Evolutionary conservation across 805 yeast species (phyloP), one percentile per base, ranked within the genome.

Genomic region (Yueomyces sinensis): DNA sequence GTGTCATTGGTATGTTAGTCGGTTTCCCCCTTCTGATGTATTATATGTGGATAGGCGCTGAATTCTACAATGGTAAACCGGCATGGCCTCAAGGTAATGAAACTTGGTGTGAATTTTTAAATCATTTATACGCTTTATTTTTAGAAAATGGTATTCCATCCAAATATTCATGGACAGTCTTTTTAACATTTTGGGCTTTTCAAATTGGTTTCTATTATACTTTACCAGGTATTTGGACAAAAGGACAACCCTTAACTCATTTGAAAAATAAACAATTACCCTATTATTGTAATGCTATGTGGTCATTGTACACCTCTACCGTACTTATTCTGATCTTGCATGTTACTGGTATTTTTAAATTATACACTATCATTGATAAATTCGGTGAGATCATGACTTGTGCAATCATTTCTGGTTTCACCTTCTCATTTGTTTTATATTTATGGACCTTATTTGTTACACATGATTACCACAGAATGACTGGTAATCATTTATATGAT

Each of bases 1-100:
- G 98, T 37, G 95, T 84, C 32, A 38, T 77, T 16, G 89, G 87
- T 5, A 89, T 91, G 97, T 73, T 89, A 76, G 53, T 73, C 31
- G 94, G 94, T 3, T 91, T 91, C 63, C 98, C 98, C 6, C 52
- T 78, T 32, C 66, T 91, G 51, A 91, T 91, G 98, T 83, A 79
- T 68, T 91, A 91, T 61, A 80, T 91, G 91, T 89, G 95, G 93
- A 76, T 89, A 36, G 70, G 84, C 49, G 89, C 91, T 34, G 71
- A 72, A 41, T 86, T 79, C 56, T 83, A 84, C 59, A 63, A 63
- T 42, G 95, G 95, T 2, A 50, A 62, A 32, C 67, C 82, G 20
- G 84, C 94, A 17, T 60, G 66, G 56, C 95, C 95, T 3, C 74
- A 62, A 33, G 74, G 80, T 56, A 47, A 70, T 6, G 66, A 66